Base-by-base conservation (phyloP, 75 land plant species). In the Larix kaempferi region DNA sequence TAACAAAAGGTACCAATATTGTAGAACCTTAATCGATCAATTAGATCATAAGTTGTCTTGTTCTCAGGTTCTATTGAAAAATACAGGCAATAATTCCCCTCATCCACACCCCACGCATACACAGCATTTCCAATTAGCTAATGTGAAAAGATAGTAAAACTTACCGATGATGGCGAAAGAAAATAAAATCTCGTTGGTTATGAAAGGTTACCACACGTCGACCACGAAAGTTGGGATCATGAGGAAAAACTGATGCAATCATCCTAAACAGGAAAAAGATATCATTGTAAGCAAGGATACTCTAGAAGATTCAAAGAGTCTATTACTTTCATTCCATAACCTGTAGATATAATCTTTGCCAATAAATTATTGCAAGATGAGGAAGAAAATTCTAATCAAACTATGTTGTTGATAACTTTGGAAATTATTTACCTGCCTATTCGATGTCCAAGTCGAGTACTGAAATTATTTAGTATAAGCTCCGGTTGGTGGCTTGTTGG, bases 141-240 rank as follows among this genome's bases (percentile, higher is more conserved):
- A 29, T 33, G 6, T 33, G 73, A 12, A 29, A 39, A 71, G 73
- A 71, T 10, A 71, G 33, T 66, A 15, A n/a, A n/a, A 66, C 84
- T 33, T 26, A 92, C 98, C 98, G 80, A 77, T 96, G 99, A 84
- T 94, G 99, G 25, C 95, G 91, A 71, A 94, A 96, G 76, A 96
- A 96, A 71, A 96, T 94, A 67, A 94, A 96, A 78, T 96, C 99
- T 16, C 99, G 88, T 77, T 96, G 98, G 61, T 94, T 96, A 84
- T 96, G 99, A 74, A 96, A 96, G 2, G 99, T 96, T 27, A 92
- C 98, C 35, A 89, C 98, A 82, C 99, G 86, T 16, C 99, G 86
- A 60, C 98, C 98, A 61, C 93, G 84, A 58, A 96, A 94, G 15
- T 96, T 77, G 26, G 99, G 98, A 64, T 84, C 89, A 81, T 92